Percentiles rank a stretch among this genome's conserved stretches.
phyloP scores from a whole-genome alignment of 331 rosid genomes.

The Malus hybrid region DNA sequence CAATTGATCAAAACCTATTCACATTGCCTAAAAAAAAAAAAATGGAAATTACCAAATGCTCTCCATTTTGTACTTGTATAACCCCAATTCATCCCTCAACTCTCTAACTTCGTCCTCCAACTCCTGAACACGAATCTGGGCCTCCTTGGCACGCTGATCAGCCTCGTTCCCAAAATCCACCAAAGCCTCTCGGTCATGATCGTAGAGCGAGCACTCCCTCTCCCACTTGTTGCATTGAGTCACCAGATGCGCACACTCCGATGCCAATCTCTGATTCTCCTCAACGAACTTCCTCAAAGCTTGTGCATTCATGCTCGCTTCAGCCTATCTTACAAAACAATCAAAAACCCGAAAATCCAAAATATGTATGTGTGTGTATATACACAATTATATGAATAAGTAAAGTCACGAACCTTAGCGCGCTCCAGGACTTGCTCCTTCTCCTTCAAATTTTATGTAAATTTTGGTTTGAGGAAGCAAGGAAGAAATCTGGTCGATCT shows the following conservation, averaged over 20 bases:
- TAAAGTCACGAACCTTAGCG: slow-evolving; percentile 39
- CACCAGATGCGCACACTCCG: slow-evolving; percentile 48
- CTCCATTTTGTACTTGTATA: slow-evolving; percentile 27
- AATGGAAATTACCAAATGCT: slow-evolving; percentile 30
- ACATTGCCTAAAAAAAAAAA: background rate
- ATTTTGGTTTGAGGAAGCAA: too few species aligned
- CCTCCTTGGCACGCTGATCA: slow-evolving; percentile 79
- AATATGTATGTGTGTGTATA: background rate
- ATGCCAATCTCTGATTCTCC: slow-evolving; percentile 72
- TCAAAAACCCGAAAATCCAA: background rate
- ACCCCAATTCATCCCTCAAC: slow-evolving; percentile 39
- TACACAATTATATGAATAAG: background rate
- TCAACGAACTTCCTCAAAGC: slow-evolving; percentile 79
- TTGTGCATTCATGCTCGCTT: slow-evolving; percentile 64
- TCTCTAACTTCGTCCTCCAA: slow-evolving; percentile 58
- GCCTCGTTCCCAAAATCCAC: slow-evolving; percentile 99
- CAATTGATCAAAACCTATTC: background rate
- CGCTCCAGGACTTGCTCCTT: slow-evolving; percentile 54
- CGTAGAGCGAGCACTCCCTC: slow-evolving; percentile 65
- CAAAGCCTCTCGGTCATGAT: slow-evolving; percentile 72
- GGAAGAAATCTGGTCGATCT: too few species aligned
- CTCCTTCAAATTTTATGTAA: slow-evolving; percentile 25
- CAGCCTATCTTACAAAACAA: slow-evolving; percentile 34
- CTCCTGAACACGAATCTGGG: slow-evolving; percentile 48
- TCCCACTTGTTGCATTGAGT: slow-evolving; percentile 54